Percentiles rank a stretch among this genome's conserved stretches.
phyloP scores from a whole-genome alignment of 768 basidiomycete genomes.

The Mycena alexandri region DNA sequence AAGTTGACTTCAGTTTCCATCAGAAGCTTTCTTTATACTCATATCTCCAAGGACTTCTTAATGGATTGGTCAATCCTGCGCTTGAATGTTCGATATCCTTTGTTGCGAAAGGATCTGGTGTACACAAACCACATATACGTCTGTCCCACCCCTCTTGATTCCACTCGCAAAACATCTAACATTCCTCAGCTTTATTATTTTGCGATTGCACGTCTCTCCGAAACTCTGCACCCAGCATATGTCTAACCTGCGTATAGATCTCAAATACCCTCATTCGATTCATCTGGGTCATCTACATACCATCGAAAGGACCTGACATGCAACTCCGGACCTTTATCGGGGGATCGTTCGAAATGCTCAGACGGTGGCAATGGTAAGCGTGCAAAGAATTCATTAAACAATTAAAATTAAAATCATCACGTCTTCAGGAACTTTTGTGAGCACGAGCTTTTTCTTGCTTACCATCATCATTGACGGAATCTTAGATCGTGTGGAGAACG shows the following conservation, averaged over 20 bases:
- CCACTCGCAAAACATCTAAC: background rate
- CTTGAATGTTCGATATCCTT: slow-evolving; percentile 63
- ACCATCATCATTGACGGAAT: background rate
- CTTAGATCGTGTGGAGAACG: slow-evolving; percentile 86
- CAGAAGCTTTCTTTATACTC: background rate
- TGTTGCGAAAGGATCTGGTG: slow-evolving; percentile 81
- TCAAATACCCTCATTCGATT: slow-evolving; percentile 84
- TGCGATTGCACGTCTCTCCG: slow-evolving; percentile 67
- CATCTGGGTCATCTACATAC: slow-evolving; percentile 85
- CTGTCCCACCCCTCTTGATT: slow-evolving; percentile 34
- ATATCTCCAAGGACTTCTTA: slow-evolving; percentile 72
- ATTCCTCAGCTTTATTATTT: slow-evolving; percentile 74
- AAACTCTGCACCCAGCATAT: background rate
- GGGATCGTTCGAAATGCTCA: slow-evolving; percentile 79
- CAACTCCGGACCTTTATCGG: slow-evolving; percentile 74
- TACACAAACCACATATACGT: slow-evolving; percentile 77
- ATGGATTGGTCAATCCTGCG: slow-evolving; percentile 94
- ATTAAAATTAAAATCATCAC: too few relatives aligned
- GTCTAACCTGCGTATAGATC: slow-evolving; percentile 56
- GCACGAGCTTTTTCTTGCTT: slow-evolving; percentile 41
- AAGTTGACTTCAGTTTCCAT: background rate
- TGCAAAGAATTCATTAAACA: too few relatives aligned
- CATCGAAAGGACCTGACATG: slow-evolving; percentile 58
- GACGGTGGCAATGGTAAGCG: slow-evolving; percentile 78
- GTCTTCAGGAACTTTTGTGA: slow-evolving; percentile 79